Evolutionary conservation across 2,329 filamentous ascomycete genomes (phyloP), one percentile per base, ranked within the genome.

Genomic region (Gyromitra esculenta): DNA sequence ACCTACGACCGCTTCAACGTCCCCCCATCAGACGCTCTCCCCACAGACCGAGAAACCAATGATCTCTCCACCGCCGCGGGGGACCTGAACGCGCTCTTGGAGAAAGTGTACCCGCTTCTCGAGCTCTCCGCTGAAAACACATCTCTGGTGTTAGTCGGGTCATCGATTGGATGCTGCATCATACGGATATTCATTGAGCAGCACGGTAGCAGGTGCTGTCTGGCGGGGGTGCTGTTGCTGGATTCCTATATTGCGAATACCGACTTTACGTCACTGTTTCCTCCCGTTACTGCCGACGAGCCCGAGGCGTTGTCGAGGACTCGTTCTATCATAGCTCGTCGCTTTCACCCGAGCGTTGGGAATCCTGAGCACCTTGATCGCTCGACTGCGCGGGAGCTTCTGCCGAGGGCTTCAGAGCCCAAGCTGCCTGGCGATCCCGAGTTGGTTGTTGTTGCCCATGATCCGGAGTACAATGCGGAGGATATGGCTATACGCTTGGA

Each of bases 171-270:
- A 2, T 73, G 74, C 18, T 73, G 74, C 45, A 57, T 74, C 25
- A 56, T 62, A 39, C 60, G 74, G 9, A 41, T 73, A 2, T 73
- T 76, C 43, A 18, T 41, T 13, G 31, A 62, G 37, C 7, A 74
- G n/a, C 39, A 43, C 50, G 5, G 15, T 18, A 13, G 15, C 5
- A 54, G 41, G 31, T 52, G 41, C 9, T 35, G 21, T 1, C 9
- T 59, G 3, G 50, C 43, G 5, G 60, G 54, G 15, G 60, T 57
- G 18, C 9, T 56, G 25, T 67, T 74, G 9, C 21, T 73, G 15
- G 69, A 67, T 39, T 67, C 57, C 1, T 74, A 74, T 13, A 68
- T 74, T 18, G 45, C 71, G 13, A 74, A 74, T 57, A 68, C 71
- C 6, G 64, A 74, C 64, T 74, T 76, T 15, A 39, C 45, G 13